Evolutionary conservation across 176 grass and related monocot genomes (phyloP), one percentile per base, ranked within the genome.

Genomic region (Raddia distichophylla): DNA sequence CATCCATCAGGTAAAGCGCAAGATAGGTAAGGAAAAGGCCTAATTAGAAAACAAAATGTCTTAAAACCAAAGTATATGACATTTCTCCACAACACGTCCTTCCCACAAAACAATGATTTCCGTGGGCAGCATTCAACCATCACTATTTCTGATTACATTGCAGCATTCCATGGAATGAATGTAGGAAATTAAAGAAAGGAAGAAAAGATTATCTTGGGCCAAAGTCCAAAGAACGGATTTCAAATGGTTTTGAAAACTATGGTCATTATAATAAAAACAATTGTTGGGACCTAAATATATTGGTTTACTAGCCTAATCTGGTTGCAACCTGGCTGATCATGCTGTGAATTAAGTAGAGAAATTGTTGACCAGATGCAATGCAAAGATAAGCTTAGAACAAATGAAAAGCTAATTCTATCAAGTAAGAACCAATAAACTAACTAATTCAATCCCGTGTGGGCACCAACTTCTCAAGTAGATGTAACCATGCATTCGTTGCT

Each of bases 21-120:
- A 98, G 54, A 84, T 95, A 95, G 6, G 95, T 98, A 40, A 98
- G 86, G 27, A 98, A 88, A 71, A 98, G 92, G 48, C 95, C 95
- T 98, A 67, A 60, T 89, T 17, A 22, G 65, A 34, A n/a, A 51
- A 56, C 54, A 73, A 85, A 3, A 19, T 59, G 10, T 35, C 33
- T 71, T 14, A 71, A 54, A 54, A 54, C 9, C 2, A 17, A 48
- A 60, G 1, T 59, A 17, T 53, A 69, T 43, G 9, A n/a, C 4
- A 46, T 11, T 7, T 63, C 33, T 46, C 7, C 5, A 58, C 1
- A 19, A 57, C 18, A 5, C 10, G 20, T 7, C 43, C 6, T 43
- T 68, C n/a, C 22, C 8, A 79, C 19, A 59, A 67, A 58, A 57
- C 5, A 60, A 67, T 42, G 66, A 18, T 43, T 32, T 54, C 13